Conservation (phyloP, 805 yeast species). For the Starmerella bombi region DNA sequence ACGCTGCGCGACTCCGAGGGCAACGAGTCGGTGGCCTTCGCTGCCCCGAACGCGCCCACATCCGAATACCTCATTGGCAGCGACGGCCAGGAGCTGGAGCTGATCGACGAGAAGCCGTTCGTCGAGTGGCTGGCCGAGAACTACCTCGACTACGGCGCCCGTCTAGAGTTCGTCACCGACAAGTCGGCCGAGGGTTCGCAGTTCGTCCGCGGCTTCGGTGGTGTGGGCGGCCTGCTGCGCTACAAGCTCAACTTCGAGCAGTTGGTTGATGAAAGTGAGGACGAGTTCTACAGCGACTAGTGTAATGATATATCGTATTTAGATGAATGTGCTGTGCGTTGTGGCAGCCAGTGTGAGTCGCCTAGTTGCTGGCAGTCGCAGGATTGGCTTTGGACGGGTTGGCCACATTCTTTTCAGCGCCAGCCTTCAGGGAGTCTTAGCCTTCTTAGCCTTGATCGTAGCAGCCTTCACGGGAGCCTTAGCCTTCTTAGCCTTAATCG, state of each 20-base stretch:
- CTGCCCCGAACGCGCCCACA: slow-evolving; percentile 58
- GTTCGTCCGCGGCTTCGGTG: slow-evolving; percentile 96
- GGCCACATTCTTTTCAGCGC: not conserved
- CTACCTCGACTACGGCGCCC: slow-evolving; percentile 87
- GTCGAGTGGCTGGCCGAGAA: slow-evolving; percentile 98
- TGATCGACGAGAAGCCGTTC: slow-evolving; percentile 67
- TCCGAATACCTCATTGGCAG: slow-evolving; percentile 68
- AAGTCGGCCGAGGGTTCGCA: slow-evolving; percentile 97
- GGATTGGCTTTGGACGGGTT: no score
- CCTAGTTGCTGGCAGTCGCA: no score
- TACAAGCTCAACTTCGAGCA: slow-evolving; percentile 96
- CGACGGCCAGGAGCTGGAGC: slow-evolving; percentile 88
- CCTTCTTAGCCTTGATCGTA: no score
- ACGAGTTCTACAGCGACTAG: slow-evolving; percentile 54
- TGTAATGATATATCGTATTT: not conserved
- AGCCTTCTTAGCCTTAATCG: not conserved
- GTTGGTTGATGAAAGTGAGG: slow-evolving; percentile 68
- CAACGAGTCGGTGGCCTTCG: slow-evolving; percentile 57
- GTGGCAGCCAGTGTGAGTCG: no score
- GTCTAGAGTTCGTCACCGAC: slow-evolving; percentile 91
- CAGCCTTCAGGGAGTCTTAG: no score
- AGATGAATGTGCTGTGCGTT: no score
- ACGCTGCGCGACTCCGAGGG: slow-evolving; percentile 76
- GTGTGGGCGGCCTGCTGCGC: slow-evolving; percentile 92
- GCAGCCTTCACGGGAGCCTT: not conserved